phyloP scores from a whole-genome alignment of 2,329 filamentous ascomycete genomes.

The Fusarium veterinarium region DNA sequence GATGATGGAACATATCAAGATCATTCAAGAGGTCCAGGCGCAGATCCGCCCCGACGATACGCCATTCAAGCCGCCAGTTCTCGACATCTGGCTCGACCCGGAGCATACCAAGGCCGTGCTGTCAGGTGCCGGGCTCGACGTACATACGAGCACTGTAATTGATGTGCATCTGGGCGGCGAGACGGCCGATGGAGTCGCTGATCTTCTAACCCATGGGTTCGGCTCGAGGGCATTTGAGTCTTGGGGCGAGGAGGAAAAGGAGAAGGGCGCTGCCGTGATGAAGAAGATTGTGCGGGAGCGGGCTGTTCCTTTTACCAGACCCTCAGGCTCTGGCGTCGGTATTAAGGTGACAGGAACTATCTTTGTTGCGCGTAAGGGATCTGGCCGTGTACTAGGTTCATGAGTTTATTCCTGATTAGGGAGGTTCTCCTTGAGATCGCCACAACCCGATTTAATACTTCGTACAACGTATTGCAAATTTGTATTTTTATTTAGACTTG shows the following conservation, averaged over 20 bases:
- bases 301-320: not conserved
- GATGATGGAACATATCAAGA: not conserved
- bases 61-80: accelerated
- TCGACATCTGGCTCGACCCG: not conserved
- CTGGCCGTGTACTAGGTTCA: not conserved
- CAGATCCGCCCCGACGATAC: not conserved
- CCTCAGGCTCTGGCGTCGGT: not conserved
- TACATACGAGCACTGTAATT: not conserved
- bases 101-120: not conserved
- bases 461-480: accelerated
- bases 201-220: not conserved
- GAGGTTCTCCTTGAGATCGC: accelerated
- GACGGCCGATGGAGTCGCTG: not conserved
- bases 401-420: not conserved
- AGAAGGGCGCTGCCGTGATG: not conserved
- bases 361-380: not conserved
- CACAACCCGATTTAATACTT: not conserved
- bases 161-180: not conserved
- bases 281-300: not conserved
- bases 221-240: not conserved
- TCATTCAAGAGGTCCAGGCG: not conserved
- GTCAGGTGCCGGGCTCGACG: not conserved
- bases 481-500: too few relatives aligned
- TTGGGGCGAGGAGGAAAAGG: not conserved
- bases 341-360: not conserved